Percentiles rank a stretch among this genome's conserved stretches.
Conservation (phyloP, 2,329 filamentous ascomycete species). For the Pseudogymnoascus sp. region DNA sequence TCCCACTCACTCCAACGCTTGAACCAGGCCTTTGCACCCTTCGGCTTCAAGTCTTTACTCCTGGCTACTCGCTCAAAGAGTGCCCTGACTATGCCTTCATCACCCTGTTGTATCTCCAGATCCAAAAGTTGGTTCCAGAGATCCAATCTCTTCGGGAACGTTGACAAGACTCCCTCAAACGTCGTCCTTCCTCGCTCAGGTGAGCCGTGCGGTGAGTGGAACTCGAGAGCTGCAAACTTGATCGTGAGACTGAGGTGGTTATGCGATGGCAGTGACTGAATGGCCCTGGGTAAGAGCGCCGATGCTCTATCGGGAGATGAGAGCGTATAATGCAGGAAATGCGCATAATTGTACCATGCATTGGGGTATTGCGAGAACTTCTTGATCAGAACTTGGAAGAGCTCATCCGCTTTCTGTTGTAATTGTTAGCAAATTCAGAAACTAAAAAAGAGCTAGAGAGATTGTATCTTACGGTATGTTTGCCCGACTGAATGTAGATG, state of each 20-base stretch:
- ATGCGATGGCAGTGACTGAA: slow-evolving; percentile 66
- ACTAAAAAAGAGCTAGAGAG: not conserved
- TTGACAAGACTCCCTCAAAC: slow-evolving; percentile 77
- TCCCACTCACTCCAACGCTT: slow-evolving; percentile 89
- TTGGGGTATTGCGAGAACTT: slow-evolving; percentile 73
- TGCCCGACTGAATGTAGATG: slow-evolving; percentile 89
- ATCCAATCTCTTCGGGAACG: slow-evolving; percentile 82
- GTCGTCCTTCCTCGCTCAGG: slow-evolving; percentile 88
- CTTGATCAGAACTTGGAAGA: slow-evolving; percentile 81
- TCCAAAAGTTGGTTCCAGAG: slow-evolving; percentile 90
- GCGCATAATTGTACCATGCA: slow-evolving; percentile 91
- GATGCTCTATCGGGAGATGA: slow-evolving; percentile 65
- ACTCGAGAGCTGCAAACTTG: slow-evolving; percentile 88
- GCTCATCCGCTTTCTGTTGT: slow-evolving; percentile 68
- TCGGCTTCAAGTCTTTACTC: slow-evolving; percentile 64
- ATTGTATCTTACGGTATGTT: slow-evolving; percentile 58
- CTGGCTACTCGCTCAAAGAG: slow-evolving; percentile 74
- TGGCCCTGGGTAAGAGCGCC: slow-evolving; percentile 70
- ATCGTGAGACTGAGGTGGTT: slow-evolving; percentile 64
- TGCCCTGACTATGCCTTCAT: slow-evolving; percentile 54
- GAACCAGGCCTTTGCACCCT: slow-evolving; percentile 80
- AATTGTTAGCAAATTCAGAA: slow-evolving; percentile 18
- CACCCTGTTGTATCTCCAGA: slow-evolving; percentile 61
- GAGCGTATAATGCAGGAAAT: slow-evolving; percentile 73
- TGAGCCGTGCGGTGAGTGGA: slow-evolving; percentile 72